Percentiles rank a stretch among this genome's conserved stretches.
phyloP scores from a whole-genome alignment of 1,284 basidiomycete genomes.

The Boletus mariae region DNA sequence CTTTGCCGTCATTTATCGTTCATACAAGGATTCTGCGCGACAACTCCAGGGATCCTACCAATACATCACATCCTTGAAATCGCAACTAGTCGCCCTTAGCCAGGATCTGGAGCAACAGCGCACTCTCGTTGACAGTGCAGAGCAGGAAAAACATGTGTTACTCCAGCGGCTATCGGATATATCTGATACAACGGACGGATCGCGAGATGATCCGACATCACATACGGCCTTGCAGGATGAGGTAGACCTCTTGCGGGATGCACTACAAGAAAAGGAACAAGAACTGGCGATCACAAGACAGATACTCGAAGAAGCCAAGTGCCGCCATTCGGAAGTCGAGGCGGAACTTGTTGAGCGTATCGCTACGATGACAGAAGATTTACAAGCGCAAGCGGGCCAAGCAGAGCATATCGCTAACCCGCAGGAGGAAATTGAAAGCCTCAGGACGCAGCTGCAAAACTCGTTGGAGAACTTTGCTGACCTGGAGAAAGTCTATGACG shows the following conservation, averaged over 20 bases:
- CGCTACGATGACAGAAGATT: conserved; percentile 15
- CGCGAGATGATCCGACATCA: conserved; percentile 19
- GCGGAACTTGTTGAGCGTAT: conserved; percentile 22
- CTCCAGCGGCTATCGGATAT: conserved; percentile 6
- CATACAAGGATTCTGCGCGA: conserved; percentile 15
- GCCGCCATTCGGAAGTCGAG: conserved; percentile 13
- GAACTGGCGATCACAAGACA: conserved; percentile 17
- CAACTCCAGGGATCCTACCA: conserved; percentile 12
- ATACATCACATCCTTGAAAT: conserved; percentile 16
- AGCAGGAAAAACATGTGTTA: conserved; percentile 13
- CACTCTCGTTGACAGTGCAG: not conserved
- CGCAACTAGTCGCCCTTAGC: conserved; percentile 10
- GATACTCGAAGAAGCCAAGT: conserved; percentile 20
- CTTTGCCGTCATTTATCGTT: conserved; percentile 30
- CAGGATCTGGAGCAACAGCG: conserved; percentile 10
- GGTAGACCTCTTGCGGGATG: conserved; percentile 14
- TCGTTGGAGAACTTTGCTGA: conserved; percentile 24
- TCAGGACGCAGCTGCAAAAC: conserved; percentile 15
- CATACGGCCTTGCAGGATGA: not conserved
- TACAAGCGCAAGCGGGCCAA: conserved; percentile 12
- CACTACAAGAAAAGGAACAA: conserved; percentile 21
- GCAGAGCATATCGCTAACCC: conserved; percentile 15
- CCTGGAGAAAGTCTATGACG: conserved; percentile 23
- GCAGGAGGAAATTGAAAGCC: conserved; percentile 18
- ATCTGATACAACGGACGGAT: not conserved